Conservation (phyloP, 306 rosid species). For the Boehmeria nivea region DNA sequence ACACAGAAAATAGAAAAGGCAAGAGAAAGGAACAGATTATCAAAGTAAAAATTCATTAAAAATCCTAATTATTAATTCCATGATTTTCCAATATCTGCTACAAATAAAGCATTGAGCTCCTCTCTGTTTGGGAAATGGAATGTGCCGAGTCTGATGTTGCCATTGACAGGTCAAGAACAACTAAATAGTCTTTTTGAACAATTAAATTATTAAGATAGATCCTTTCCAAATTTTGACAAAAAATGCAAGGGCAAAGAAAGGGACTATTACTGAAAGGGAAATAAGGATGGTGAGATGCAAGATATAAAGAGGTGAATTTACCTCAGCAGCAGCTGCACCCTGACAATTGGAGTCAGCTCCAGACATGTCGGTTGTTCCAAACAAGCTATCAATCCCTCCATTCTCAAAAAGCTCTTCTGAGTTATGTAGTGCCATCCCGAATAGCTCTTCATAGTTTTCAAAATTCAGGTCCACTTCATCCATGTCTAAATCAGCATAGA, state of each 20-base stretch:
- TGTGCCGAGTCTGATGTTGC: too few relatives aligned
- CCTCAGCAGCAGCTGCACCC: slow-evolving; percentile 73
- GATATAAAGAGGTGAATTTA: slow-evolving; percentile 26
- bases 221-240: too few relatives aligned
- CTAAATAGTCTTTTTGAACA: too few relatives aligned
- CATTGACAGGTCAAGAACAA: too few relatives aligned
- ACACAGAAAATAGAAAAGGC: slow-evolving; percentile 10
- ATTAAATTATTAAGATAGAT: too few relatives aligned
- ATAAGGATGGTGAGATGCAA: neutral
- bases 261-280: slow-evolving; percentile 2
- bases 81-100: too few relatives aligned
- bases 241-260: slow-evolving; percentile 8
- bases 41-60: too few relatives aligned
- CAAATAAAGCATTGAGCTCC: too few relatives aligned
- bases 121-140: too few relatives aligned
- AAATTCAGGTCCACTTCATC: slow-evolving; percentile 79
- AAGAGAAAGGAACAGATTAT: too few relatives aligned
- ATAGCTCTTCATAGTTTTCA: slow-evolving; percentile 87
- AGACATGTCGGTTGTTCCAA: slow-evolving; percentile 50
- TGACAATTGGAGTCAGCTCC: slow-evolving; percentile 60
- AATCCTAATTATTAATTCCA: too few relatives aligned
- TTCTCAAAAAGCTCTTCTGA: slow-evolving; percentile 86
- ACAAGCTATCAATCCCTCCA: slow-evolving; percentile 92
- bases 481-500: slow-evolving; percentile 68
- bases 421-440: slow-evolving; percentile 67